A percentile compares a stretch with the other conserved stretches of the same genome.
These are phyloP conservation scores for Aspergillus versicolor DNA, from an alignment of 2,329 filamentous ascomycete genomes.

Conservation along the genomic window DNA sequence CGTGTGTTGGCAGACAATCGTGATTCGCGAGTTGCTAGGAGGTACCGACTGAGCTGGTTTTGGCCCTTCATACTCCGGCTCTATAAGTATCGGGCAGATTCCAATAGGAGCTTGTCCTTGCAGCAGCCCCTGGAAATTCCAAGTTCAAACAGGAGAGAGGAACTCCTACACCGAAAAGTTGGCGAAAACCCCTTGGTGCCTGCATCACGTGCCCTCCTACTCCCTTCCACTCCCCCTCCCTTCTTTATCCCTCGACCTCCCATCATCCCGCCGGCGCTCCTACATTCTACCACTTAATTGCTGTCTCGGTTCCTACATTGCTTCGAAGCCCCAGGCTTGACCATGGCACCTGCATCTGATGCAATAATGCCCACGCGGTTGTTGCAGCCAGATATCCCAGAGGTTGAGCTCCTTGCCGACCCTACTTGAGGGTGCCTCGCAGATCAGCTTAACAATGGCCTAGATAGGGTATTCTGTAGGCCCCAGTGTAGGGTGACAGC, in stretches of 20 bases:
- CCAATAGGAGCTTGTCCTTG: background rate
- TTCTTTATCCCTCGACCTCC: constrained; percentile 2
- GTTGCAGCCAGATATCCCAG: background rate
- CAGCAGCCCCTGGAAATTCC: background rate
- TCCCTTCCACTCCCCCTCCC: background rate
- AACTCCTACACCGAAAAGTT: too few species aligned
- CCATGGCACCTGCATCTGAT: background rate
- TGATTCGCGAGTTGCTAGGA: background rate
- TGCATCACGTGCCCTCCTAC: background rate
- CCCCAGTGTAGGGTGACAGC: background rate
- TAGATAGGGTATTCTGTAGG: background rate
- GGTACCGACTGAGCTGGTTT: background rate
- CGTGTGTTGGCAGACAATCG: background rate
- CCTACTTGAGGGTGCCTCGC: background rate
- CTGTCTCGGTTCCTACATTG: constrained; percentile 1
- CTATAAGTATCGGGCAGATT: background rate
- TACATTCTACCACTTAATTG: constrained; percentile 8
- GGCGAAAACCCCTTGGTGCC: background rate
- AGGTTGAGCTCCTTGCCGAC: background rate
- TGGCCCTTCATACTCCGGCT: constrained; percentile 57
- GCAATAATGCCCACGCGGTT: constrained; percentile 10
- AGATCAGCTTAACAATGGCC: background rate
- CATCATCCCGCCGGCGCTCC: background rate
- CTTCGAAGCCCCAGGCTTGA: background rate
- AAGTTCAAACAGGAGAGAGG: background rate